Evolutionary conservation across 164 flowering plant genomes (phyloP), one percentile per base, ranked within the genome.

Genomic region (Buxus sempervirens): DNA sequence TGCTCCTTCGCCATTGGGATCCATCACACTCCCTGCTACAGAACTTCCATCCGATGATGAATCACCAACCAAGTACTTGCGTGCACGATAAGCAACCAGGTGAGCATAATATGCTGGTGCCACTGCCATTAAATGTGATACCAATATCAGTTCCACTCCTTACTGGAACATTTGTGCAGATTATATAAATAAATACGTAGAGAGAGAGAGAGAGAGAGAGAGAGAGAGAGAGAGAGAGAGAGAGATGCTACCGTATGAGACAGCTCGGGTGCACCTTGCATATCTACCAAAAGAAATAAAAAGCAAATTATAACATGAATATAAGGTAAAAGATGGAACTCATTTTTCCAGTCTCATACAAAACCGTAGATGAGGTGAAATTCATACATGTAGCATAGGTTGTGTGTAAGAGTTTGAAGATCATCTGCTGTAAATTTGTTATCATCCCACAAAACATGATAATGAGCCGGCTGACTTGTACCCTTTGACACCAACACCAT

Each of bases 381-480:
- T 26, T 14, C 68, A 61, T 77, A 88, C 92, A 88, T 88, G 75
- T 88, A 85, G 26, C 90, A 85, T 0, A 85, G 67, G 28, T 78
- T 81, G 64, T 85, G 82, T 0, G 88, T 83, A 0, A 88, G 76
- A 20, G 68, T 64, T 51, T 86, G 90, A 67, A 88, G 56, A 5
- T 16, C 69, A 77, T 86, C 90, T 0, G 88, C 90, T 19, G 65
- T 74, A 63, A 88, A 88, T 0, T n/a, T n/a, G n/a, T n/a, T n/a
- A n/a, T n/a, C n/a, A n/a, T n/a, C n/a, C n/a, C n/a, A n/a, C n/a
- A n/a, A 42, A 21, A 88, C 88, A 77, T 83, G 90, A 66, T 88
- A 88, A 45, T 86, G 92, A 12, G 88, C 68, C 0, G 88, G 92
- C 27, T 85, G 72, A 41, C 86, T 88, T 0, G 88, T 84, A n/a